Evolutionary conservation across 257 asterid species (phyloP).

Genomic region (Solanum infundibuliforme): DNA sequence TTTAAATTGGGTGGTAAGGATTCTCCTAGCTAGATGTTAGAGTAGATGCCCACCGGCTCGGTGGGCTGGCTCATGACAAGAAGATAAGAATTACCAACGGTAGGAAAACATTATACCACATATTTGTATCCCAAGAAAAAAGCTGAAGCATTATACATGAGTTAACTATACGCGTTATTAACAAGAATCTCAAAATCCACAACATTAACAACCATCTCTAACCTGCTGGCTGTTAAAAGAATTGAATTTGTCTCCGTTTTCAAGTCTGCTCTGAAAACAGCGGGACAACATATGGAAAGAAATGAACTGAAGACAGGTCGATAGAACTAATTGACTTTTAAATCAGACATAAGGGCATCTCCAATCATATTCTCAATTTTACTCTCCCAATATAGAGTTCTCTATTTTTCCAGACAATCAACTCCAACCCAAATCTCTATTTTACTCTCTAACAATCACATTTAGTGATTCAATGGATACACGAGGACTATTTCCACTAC

Average conservation of each 20-base stretch:
- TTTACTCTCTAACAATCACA: background rate
- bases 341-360: background rate
- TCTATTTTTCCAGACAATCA: background rate
- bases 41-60: background rate
- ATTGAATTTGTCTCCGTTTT: background rate
- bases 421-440: background rate
- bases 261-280: background rate
- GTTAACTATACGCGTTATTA: background rate
- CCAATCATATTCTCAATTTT: background rate
- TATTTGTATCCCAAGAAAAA: background rate
- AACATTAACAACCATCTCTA: background rate
- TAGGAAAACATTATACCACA: background rate
- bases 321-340: background rate
- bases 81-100: background rate
- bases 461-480: background rate
- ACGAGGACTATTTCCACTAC: background rate
- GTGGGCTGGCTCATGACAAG: background rate
- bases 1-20: background rate
- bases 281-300: background rate
- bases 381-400: background rate
- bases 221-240: background rate
- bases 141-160: background rate
- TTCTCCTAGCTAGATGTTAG: background rate
- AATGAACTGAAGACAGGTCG: background rate
- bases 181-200: background rate